phyloP scores from a whole-genome alignment of 257 asterid genomes.

The Solanum chilense region DNA sequence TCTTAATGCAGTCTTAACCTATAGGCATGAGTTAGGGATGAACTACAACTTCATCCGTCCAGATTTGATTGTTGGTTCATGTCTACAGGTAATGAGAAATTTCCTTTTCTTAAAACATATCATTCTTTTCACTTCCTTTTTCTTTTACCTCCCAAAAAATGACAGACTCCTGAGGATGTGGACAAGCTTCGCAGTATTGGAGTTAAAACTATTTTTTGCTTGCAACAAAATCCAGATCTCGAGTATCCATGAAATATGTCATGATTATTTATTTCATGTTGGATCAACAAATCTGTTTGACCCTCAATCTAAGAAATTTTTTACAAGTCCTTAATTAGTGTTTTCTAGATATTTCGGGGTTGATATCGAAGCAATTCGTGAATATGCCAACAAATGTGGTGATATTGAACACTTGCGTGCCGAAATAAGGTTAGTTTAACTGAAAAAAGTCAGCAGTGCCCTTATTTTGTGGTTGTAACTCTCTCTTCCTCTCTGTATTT shows the following conservation, averaged over 20 bases:
- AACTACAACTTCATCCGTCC: slow-evolving; percentile 87
- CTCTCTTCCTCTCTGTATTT: background rate
- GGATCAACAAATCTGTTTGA: background rate
- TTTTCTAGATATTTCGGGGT: slow-evolving; percentile 71
- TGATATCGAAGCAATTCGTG: slow-evolving; percentile 64
- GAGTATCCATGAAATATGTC: slow-evolving; percentile 58
- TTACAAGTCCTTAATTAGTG: slow-evolving; percentile 40
- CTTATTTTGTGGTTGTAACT: background rate
- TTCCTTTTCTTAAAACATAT: background rate
- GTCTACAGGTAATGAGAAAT: slow-evolving; percentile 60
- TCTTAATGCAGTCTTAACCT: slow-evolving; percentile 51
- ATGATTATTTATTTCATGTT: background rate
- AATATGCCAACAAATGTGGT: slow-evolving; percentile 54
- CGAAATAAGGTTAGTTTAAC: slow-evolving; percentile 63
- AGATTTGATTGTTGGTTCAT: slow-evolving; percentile 93
- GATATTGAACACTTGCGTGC: slow-evolving; percentile 87
- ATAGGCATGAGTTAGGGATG: slow-evolving; percentile 95
- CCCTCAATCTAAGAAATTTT: background rate
- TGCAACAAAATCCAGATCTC: slow-evolving; percentile 84
- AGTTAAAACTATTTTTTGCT: slow-evolving; percentile 88
- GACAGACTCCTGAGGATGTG: slow-evolving; percentile 85
- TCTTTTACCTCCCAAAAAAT: slow-evolving; percentile 4
- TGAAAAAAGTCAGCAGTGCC: background rate
- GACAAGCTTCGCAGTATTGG: slow-evolving; percentile 90
- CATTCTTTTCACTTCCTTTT: background rate